These are phyloP conservation scores for Crithidia sp. DNA, from an alignment of 208 protist species.

Conservation along the genomic window DNA sequence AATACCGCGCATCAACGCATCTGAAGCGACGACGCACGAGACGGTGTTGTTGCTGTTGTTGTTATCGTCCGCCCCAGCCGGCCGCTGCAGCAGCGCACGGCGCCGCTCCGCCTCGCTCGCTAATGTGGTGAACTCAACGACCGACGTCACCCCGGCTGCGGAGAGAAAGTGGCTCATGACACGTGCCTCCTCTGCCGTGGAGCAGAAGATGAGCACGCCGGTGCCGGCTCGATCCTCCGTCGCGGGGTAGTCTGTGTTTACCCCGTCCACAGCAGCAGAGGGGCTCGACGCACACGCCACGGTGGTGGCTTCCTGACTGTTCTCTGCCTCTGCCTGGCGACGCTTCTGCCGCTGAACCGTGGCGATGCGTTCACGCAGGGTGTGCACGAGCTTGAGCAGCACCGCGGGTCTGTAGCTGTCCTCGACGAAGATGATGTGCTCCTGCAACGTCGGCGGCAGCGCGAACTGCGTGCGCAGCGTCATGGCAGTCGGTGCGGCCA, in stretches of 20 bases:
- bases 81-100: constrained; percentile 57
- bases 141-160: constrained; percentile 60
- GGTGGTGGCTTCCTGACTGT: too few species aligned
- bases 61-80: not conserved
- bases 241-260: constrained; percentile 41
- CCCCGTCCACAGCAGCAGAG: not conserved
- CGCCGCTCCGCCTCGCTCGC: constrained; percentile 75
- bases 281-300: not conserved
- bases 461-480: constrained; percentile 70
- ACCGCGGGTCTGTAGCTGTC: constrained; percentile 83
- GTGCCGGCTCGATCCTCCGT: constrained; percentile 64
- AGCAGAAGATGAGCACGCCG: constrained; percentile 84
- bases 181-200: constrained; percentile 87
- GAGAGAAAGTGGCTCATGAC: constrained; percentile 88
- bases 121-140: constrained; percentile 88
- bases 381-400: constrained; percentile 81
- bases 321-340: not conserved
- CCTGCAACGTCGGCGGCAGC: constrained; percentile 82
- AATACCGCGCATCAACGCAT: constrained; percentile 90
- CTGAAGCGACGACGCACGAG: constrained; percentile 80
- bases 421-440: constrained; percentile 87
- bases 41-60: not conserved
- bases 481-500: constrained; percentile 4
- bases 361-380: constrained; percentile 42
- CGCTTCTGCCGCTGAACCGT: constrained; percentile 9